phyloP scores from a whole-genome alignment of 495 filamentous ascomycete genomes.

The Cladorrhinum samala region DNA sequence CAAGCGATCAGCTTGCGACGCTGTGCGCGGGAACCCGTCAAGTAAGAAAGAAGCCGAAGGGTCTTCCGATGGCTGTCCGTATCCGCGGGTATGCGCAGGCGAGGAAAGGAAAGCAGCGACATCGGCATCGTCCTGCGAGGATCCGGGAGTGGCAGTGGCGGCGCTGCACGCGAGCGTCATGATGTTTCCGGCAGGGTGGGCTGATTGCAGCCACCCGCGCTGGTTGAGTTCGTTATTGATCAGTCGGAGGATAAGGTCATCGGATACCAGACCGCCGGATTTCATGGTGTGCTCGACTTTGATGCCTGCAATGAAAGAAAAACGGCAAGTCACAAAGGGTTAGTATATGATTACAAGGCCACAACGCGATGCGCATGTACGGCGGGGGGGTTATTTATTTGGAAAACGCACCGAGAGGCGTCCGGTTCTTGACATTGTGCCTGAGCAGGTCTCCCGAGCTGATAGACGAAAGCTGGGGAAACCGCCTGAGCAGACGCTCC shows the following conservation, averaged over 20 bases:
- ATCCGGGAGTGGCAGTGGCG: conserved; percentile 17
- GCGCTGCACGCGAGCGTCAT: conserved; percentile 38
- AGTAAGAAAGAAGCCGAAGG: conserved; percentile 86
- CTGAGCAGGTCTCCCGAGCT: conserved; percentile 89
- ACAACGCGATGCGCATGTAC: not conserved
- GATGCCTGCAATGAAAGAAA: conserved; percentile 51
- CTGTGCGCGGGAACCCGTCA: conserved; percentile 92
- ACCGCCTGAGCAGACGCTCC: conserved; percentile 76
- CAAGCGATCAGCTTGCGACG: conserved; percentile 66
- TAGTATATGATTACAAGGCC: too few species aligned
- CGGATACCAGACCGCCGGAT: conserved; percentile 74
- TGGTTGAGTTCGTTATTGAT: conserved; percentile 80
- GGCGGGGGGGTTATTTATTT: not conserved
- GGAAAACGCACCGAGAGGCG: conserved; percentile 64
- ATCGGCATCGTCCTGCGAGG: conserved; percentile 21
- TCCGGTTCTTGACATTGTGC: conserved; percentile 83
- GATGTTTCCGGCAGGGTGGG: conserved; percentile 27
- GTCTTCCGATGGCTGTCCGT: conserved; percentile 44
- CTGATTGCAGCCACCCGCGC: conserved; percentile 67
- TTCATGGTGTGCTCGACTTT: conserved; percentile 85
- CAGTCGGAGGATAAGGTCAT: conserved; percentile 83
- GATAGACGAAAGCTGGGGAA: conserved; percentile 83
- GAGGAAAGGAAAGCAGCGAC: conserved; percentile 35
- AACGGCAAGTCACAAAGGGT: too few species aligned
- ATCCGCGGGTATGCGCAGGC: conserved; percentile 31